Evolutionary conservation across 306 rosid species (phyloP), one percentile per base, ranked within the genome.

Genomic region (Rubus parviflorus): DNA sequence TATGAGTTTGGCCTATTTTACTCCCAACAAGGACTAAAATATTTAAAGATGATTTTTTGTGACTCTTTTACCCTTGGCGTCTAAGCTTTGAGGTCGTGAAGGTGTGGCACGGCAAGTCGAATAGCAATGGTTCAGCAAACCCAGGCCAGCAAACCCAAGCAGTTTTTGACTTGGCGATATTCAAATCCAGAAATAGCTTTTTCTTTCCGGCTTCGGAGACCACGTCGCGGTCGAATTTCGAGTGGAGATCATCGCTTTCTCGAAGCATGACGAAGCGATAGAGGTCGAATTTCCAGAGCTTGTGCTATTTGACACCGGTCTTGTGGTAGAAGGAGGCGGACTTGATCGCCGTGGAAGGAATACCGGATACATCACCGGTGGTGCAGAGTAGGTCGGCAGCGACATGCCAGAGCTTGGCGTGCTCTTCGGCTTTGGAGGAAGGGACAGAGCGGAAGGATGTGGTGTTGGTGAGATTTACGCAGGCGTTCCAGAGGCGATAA

Each of bases 401-500:
- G 16, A 88, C 30, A 52, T 92, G 96, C 47, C 97, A 97, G 81
- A 95, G 96, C 73, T 82, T 80, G 68, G 95, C 97, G n/a, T 86
- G 93, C 35, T 81, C 89, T 68, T 81, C 84, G 4, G 71, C 79
- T 25, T 57, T 52, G 23, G 79, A 22, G 9, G 77, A 6, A 11
- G 77, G 35, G 71, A 58, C 69, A n/a, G 80, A 53, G 80, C 78
- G 88, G 69, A 81, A 40, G n/a, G 92, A 19, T 10, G 88, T 30
- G 48, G 97, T 85, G 81, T 95, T 95, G 80, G 96, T 88, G 84
- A 92, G 89, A 69, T 95, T 97, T 61, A 95, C 96, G 69, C 97
- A 95, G 10, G 91, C 85, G 62, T 95, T 95, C 98, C 98, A 95
- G 80, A 95, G 97, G 77, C 97, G 97, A 75, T 85, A 95, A 67